Evolutionary conservation across 345 rosid species (phyloP).

Genomic region (Acer yangbiense): DNA sequence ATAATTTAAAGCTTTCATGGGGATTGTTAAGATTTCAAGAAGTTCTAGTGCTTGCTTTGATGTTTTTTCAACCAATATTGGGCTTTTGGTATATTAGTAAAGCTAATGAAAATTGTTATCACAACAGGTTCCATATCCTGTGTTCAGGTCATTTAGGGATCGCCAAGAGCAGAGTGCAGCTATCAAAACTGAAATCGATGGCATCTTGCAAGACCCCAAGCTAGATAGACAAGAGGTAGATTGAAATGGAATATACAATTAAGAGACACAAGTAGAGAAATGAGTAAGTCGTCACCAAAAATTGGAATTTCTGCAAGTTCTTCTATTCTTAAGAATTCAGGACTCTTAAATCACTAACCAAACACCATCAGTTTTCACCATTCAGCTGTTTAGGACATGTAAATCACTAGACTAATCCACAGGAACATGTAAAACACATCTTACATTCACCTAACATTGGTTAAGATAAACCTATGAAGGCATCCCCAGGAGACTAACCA

Average conservation of each 20-base stretch:
- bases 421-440: not conserved
- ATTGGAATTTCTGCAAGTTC: not conserved
- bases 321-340: not conserved
- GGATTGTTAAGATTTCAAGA: not conserved
- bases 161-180: not conserved
- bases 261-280: not conserved
- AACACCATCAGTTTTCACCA: not conserved
- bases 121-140: not conserved
- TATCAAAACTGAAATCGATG: not conserved
- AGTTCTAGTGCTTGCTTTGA: not conserved
- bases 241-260: not conserved
- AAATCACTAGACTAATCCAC: not conserved
- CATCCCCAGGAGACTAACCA: not conserved
- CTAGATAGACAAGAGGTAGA: not conserved
- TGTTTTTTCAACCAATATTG: not conserved
- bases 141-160: not conserved
- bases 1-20: not conserved
- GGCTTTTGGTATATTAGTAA: not conserved
- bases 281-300: not conserved
- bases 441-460: conserved; percentile 1
- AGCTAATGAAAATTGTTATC: not conserved
- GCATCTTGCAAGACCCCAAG: not conserved
- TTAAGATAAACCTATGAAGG: not conserved
- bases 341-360: not conserved
- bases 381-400: not conserved